These are phyloP conservation scores for Aureobasidium subglaciale DNA, from an alignment of 2,329 filamentous ascomycete species.

Conservation along the genomic window DNA sequence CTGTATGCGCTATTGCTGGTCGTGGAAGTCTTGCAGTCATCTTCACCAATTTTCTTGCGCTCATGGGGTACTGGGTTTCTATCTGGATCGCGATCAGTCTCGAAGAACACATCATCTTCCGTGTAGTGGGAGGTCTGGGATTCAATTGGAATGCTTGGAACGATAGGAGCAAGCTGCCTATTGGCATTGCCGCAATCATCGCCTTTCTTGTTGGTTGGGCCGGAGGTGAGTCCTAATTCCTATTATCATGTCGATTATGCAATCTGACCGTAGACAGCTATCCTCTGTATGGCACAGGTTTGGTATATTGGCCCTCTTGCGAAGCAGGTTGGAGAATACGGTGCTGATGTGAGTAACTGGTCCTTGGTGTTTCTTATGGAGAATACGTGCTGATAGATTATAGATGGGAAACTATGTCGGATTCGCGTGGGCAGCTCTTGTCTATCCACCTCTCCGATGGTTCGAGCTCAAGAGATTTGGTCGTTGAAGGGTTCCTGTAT, in stretches of 20 bases:
- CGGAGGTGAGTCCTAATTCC: slow-evolving; percentile 33
- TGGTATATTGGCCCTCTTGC: slow-evolving; percentile 63
- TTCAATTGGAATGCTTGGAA: slow-evolving; percentile 60
- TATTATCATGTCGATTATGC: neutral
- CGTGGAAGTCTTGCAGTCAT: slow-evolving; percentile 54
- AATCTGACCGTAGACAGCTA: slow-evolving; percentile 25
- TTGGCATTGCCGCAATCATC: slow-evolving; percentile 54
- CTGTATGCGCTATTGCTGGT: slow-evolving; percentile 57
- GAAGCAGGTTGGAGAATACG: slow-evolving; percentile 48
- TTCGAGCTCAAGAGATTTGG: slow-evolving; percentile 45
- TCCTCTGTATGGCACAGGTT: slow-evolving; percentile 62
- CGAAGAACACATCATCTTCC: slow-evolving; percentile 58
- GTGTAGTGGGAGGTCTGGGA: slow-evolving; percentile 35
- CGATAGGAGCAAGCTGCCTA: slow-evolving; percentile 49
- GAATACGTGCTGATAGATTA: neutral
- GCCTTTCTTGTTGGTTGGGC: slow-evolving; percentile 60
- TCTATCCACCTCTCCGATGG: slow-evolving; percentile 49
- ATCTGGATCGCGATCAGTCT: slow-evolving; percentile 58
- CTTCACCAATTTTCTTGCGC: slow-evolving; percentile 61
- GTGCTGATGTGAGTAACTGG: slow-evolving; percentile 44
- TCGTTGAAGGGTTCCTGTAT: slow-evolving; percentile 28
- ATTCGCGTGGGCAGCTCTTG: slow-evolving; percentile 51
- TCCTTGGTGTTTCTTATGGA: neutral
- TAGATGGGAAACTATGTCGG: slow-evolving; percentile 54
- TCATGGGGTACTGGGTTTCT: slow-evolving; percentile 65